Conservation (phyloP, 2,329 filamentous ascomycete genomes). For the Trichoderma pleuroti region DNA sequence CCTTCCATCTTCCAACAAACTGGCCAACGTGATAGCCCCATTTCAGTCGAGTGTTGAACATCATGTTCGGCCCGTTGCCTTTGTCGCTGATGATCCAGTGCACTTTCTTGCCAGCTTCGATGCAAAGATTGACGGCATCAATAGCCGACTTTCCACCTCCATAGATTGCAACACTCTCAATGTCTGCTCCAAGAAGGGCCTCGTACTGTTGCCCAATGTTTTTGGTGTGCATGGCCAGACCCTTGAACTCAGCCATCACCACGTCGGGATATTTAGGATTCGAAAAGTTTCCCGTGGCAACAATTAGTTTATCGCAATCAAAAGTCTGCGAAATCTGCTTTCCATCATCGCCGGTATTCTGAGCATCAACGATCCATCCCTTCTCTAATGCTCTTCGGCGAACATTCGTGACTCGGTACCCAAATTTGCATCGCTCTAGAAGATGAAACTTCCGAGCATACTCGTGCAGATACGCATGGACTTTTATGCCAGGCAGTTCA, state of each 20-base stretch:
- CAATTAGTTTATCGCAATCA: background rate
- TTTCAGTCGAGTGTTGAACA: background rate
- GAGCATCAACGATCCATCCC: background rate
- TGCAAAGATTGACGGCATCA: background rate
- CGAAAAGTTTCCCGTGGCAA: background rate
- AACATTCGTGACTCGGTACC: background rate
- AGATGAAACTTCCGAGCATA: background rate
- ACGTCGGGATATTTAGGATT: background rate
- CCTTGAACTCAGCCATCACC: background rate
- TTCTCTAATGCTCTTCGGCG: background rate
- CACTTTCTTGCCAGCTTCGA: background rate
- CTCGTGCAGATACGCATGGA: background rate
- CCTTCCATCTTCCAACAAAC: slow-evolving; percentile 2
- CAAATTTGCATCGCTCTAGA: slow-evolving; percentile 1
- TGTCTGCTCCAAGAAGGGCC: background rate
- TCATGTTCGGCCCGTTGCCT: background rate
- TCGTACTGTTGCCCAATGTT: background rate
- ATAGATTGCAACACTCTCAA: background rate
- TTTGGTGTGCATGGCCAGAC: background rate
- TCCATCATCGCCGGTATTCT: background rate
- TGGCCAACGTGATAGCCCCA: background rate
- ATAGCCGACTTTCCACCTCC: slow-evolving; percentile 2
- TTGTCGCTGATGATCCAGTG: slow-evolving; percentile 8
- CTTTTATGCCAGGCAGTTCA: background rate
- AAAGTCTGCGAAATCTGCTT: background rate